Percentiles rank a stretch among this genome's conserved stretches.
phyloP scores from a whole-genome alignment of 2,329 filamentous ascomycete species.

The Diaporthe sp. region DNA sequence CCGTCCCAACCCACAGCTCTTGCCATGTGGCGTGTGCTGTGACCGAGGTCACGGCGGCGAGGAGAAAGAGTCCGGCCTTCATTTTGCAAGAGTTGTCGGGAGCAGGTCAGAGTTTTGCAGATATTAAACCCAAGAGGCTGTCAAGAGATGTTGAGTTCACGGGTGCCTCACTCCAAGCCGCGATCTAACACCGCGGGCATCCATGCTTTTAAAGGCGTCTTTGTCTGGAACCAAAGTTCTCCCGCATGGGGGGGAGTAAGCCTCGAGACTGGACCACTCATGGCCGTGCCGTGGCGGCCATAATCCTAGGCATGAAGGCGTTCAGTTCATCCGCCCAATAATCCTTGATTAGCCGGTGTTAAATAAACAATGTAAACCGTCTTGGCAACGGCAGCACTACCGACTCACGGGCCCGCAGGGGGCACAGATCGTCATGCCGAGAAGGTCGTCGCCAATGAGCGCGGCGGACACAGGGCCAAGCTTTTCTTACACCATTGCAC shows the following conservation, averaged over 20 bases:
- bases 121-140: background rate
- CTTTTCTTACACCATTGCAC: constrained; percentile 12
- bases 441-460: constrained; percentile 4
- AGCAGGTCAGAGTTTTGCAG: background rate
- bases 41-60: constrained; percentile 32
- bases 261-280: background rate
- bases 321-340: constrained; percentile 26
- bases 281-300: background rate
- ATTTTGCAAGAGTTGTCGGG: background rate
- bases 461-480: constrained; percentile 2
- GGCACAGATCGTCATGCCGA: constrained; percentile 23
- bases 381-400: constrained; percentile 32
- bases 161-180: background rate
- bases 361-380: constrained; percentile 31
- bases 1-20: constrained; percentile 32
- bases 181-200: background rate
- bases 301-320: background rate
- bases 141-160: background rate
- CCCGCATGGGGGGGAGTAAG: background rate
- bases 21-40: constrained; percentile 36
- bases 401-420: background rate
- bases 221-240: background rate
- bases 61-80: constrained; percentile 22
- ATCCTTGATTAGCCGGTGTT: constrained; percentile 27
- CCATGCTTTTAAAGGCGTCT: constrained; percentile 18